phyloP scores from a whole-genome alignment of 2,329 filamentous ascomycete species.

The Thermoascus crustaceus region DNA sequence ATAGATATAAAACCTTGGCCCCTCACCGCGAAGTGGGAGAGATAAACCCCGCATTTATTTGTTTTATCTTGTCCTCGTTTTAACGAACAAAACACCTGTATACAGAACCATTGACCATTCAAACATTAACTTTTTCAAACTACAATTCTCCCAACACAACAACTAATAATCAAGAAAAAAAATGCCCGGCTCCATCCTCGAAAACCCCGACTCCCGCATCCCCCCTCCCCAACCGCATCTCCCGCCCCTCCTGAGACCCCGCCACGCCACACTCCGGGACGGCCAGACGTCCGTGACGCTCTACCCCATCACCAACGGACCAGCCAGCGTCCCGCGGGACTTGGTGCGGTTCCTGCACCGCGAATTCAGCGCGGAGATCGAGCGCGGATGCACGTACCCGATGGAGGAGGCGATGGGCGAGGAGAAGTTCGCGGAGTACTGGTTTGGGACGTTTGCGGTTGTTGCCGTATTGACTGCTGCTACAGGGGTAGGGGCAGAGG shows the following conservation, averaged over 20 bases:
- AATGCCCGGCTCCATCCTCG: slow-evolving; percentile 29
- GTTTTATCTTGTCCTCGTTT: too few species aligned
- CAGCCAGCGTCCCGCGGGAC: slow-evolving; percentile 13
- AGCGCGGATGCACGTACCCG: slow-evolving; percentile 29
- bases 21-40: too few species aligned
- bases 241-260: slow-evolving; percentile 16
- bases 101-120: too few species aligned
- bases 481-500: too few species aligned
- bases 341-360: slow-evolving; percentile 22
- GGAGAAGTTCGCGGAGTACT: slow-evolving; percentile 27
- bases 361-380: slow-evolving; percentile 29
- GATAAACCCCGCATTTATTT: too few species aligned
- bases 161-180: too few species aligned
- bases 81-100: too few species aligned
- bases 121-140: too few species aligned
- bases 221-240: slow-evolving; percentile 16
- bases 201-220: slow-evolving; percentile 24
- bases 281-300: slow-evolving; percentile 15
- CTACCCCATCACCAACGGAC: slow-evolving; percentile 20
- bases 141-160: too few species aligned
- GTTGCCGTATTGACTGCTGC: too few species aligned
- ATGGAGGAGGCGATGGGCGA: slow-evolving; percentile 27
- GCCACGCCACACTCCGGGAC: slow-evolving; percentile 19
- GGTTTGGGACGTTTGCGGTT: slow-evolving; percentile 33
- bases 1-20: too few species aligned